A percentile compares a stretch with the other conserved stretches of the same genome.
These are phyloP conservation scores for Clarkia xantiana DNA, from an alignment of 345 rosid species.

Conservation along the genomic window DNA sequence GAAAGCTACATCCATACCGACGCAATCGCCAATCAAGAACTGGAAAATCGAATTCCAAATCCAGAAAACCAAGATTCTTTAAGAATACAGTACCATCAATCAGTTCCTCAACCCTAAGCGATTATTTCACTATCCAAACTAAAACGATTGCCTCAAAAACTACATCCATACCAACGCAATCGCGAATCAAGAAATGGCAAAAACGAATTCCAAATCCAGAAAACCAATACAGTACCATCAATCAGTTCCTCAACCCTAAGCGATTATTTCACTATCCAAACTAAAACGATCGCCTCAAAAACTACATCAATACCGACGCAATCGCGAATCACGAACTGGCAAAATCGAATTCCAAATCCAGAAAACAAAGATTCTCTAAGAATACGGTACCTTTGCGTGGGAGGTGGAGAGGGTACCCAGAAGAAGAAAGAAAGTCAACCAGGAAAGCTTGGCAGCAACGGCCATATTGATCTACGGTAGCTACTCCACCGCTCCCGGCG, in stretches of 20 bases:
- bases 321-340: not conserved
- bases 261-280: not conserved
- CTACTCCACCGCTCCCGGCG: not conserved
- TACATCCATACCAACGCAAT: not conserved
- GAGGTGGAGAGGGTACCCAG: conserved; percentile 1
- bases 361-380: not conserved
- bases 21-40: not conserved
- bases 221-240: conserved; percentile 1
- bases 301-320: not conserved
- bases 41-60: not conserved
- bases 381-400: conserved; percentile 1
- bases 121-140: not conserved
- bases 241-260: not conserved
- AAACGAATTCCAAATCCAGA: not conserved
- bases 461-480: conserved; percentile 3
- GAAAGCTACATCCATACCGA: not conserved
- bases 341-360: not conserved
- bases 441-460: not conserved
- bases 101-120: no score
- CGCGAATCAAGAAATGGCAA: not conserved
- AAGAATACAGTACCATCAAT: conserved; percentile 1
- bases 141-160: not conserved
- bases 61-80: not conserved
- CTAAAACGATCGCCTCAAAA: not conserved
- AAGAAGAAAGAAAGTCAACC: conserved; percentile 6